Evolutionary conservation across 306 rosid species (phyloP), one percentile per base, ranked within the genome.

Genomic region (Dryas octopetala): DNA sequence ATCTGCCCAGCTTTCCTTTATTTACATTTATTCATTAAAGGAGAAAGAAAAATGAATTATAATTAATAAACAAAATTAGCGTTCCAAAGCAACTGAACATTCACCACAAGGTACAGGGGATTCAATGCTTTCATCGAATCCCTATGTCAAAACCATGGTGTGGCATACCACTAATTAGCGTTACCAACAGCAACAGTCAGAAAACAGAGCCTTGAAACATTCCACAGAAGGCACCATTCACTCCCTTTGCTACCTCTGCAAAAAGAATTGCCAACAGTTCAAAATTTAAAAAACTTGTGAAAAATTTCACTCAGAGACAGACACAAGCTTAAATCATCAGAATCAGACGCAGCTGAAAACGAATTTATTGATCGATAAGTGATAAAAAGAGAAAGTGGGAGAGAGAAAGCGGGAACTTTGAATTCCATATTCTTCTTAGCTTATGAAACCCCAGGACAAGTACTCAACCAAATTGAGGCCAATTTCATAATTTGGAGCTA

Each of bases 231-330:
- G 70, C 71, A 51, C 59, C 80, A 73, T 44, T 23, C 5, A 4
- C 57, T 70, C 80, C 44, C 76, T 66, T 44, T 73, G 62, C 86
- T 87, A 91, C 85, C 83, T 77, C 96, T 91, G 85, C 83, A 69
- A 67, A 17, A 66, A 14, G 1, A 52, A 63, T 61, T 19, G 19
- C 6, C 73, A 81, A 66, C 43, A 51, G 54, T 71, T 81, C 60
- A 54, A 40, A 1, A 16, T 7, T 38, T 43, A 65, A 43, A 40
- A 76, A 71, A 80, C 19, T 55, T 69, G 55, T 64, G 67, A 55
- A 19, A 61, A 70, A 3, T 14, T 32, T 32, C 38, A 64, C 69
- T 64, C 51, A 23, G 0, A 54, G 13, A 44, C 19, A 44, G 23
- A 32, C 41, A 78, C 26, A 9, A 55, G 76, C 50, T 59, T 51